Base-by-base conservation (phyloP, 495 filamentous ascomycete genomes). In the Neurospora cerealis region DNA sequence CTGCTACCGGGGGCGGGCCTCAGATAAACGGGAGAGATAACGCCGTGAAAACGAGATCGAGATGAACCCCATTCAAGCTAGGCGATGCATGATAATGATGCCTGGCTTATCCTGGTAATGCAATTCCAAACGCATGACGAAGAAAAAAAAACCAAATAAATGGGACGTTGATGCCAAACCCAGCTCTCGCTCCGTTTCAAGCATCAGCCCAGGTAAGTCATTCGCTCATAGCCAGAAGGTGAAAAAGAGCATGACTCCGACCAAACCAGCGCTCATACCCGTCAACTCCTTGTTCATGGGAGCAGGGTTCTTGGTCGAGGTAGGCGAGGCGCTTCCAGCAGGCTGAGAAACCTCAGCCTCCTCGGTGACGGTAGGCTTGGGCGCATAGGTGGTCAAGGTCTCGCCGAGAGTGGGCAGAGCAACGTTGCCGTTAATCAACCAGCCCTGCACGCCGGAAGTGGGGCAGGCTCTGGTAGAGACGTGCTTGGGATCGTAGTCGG, bases 381-480 rank as follows among this genome's bases (percentile, higher is more conserved):
- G 74, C 0, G 77, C 73, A 8, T 79, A 74, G 2, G 71, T 60
- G 13, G 44, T 82, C 72, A 84, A 80, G 0, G 82, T 88, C 77
- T 88, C 83, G 11, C 91, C 92, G 9, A 97, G 72, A 19, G 88
- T 91, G 0, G 93, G 93, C 13, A 95, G 85, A 8, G 87, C 80
- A 2, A 89, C 86, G 77, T 88, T 88, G 21, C 91, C 90, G 74
- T 93, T 81, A 7, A 96, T 88, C 44, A 88, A 83, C 93, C 93
- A 97, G 66, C 89, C 88, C 70, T 87, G 88, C 1, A 85, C 75
- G 0, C 92, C 95, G 32, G 87, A 91, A 4, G 88, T 80, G 13
- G 94, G 94, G 82, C 94, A 97, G 8, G 87, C 84, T 13, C 91
- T 87, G n/a, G 87, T 88, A 15, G 88, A 87, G 4, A 91, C 85